phyloP scores from a whole-genome alignment of 805 yeast genomes.

The Ogataea ganodermae region DNA sequence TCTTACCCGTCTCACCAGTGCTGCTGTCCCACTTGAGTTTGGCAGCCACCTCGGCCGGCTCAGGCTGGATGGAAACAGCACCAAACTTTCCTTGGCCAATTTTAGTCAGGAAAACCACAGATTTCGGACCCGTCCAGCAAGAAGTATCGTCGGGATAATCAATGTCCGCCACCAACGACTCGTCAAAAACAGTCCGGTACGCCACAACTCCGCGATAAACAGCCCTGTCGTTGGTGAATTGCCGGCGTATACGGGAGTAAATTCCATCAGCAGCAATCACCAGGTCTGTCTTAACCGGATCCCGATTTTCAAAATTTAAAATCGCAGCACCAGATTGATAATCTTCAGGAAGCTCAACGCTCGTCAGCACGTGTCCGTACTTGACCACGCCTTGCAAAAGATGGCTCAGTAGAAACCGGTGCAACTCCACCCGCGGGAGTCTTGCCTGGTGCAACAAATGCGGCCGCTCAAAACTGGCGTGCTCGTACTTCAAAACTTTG shows the following conservation, averaged over 20 bases:
- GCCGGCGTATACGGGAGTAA: constrained; percentile 11
- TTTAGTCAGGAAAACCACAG: constrained; percentile 7
- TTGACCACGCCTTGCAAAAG: constrained; percentile 5
- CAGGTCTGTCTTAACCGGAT: constrained; percentile 2
- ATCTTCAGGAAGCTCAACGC: background rate
- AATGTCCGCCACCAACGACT: constrained; percentile 3
- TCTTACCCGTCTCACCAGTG: constrained; percentile 8
- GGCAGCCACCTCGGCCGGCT: constrained; percentile 11
- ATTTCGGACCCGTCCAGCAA: constrained; percentile 8
- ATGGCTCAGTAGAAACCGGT: constrained; percentile 5
- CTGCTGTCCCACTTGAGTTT: constrained; percentile 9
- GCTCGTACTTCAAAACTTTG: background rate
- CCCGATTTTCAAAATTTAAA: constrained; percentile 1
- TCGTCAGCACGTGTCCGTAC: constrained; percentile 1
- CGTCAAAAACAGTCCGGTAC: constrained; percentile 11
- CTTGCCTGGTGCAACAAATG: constrained; percentile 1
- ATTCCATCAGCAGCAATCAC: constrained; percentile 13
- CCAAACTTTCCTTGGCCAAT: constrained; percentile 7
- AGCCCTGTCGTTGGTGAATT: constrained; percentile 7
- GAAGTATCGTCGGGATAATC: constrained; percentile 6
- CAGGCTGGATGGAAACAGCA: constrained; percentile 8
- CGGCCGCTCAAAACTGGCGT: background rate
- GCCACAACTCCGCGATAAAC: constrained; percentile 9
- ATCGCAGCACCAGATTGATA: background rate
- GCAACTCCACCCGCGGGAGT: constrained; percentile 4